Base-by-base conservation (phyloP, 2,329 filamentous ascomycete species). In the Epichloe bromicola region DNA sequence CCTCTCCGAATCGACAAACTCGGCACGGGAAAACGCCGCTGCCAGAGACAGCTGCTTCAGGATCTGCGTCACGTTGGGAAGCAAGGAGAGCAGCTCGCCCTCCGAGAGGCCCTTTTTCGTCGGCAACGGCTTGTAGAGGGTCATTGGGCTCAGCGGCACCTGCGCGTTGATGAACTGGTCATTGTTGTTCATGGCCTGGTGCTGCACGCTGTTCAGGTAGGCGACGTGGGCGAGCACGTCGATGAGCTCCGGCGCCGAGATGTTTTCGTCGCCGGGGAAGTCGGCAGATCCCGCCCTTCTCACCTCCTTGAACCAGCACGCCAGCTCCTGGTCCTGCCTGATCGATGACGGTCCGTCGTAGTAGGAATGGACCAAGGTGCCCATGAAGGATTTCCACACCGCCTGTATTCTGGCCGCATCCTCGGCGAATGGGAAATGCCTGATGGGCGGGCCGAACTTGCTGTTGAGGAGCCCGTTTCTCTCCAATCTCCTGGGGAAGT, bases 271-370 rank as follows among this genome's bases (percentile, higher is more conserved):
- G 10, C 58, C 52, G n/a, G 69, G 71, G 59, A 75, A 73, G 57
- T 74, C 69, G 33, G 68, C 57, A 1, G 64, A 64, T 50, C 63
- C 47, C 0, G 70, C 71, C 1, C 56, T 52, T 46, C 60, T 65
- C 23, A 67, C 68, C 60, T 75, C 72, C 2, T 48, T 43, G 30
- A 71, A 62, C 72, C 72, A 75, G n/a, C 61, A 61, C 50, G 70
- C 66, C 1, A 75, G 57, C 52, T 75, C 73, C 0, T 44, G 20
- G 55, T 76, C 73, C 4, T 51, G 48, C 1, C 50, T 48, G 10
- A 75, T 54, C 6, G 58, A 59, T 1, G 49, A 46, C 45, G 68
- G 61, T 30, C 55, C 56, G 2, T 52, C 3, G 59, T 76, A 76
- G 60, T 72, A 74, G 0, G 71, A 67, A 39, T 68, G 57, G n/a